Base-by-base conservation (phyloP, 139 green algal genomes). In the Coccomyxa sp. region DNA sequence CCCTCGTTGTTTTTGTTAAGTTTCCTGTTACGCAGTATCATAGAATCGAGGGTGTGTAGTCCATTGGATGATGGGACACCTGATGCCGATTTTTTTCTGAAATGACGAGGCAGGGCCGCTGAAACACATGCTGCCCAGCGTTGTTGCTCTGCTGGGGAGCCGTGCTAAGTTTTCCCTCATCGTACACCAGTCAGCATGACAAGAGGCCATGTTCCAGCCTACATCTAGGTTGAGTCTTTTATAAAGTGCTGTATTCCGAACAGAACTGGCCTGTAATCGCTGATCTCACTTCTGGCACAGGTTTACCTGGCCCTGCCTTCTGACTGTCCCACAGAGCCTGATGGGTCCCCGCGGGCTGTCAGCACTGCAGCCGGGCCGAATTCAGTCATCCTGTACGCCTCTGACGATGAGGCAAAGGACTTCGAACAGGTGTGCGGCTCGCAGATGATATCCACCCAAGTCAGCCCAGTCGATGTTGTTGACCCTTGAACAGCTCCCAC, bases 251-350 rank as follows among this genome's bases (percentile, higher is more conserved):
- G 38, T 7, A 51, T 3, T 7, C 7, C 38, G 3, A 51, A 51
- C 7, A 51, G 3, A 51, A 51, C 38, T 51, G 38, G 38, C 38
- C 38, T 7, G 3, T 51, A 7, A 51, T 3, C 7, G 38, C 38
- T 51, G 38, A 3, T 7, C 7, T 51, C 3, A 51, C 38, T 74
- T 23, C 66, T 10, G 23, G 76, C 32, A 11, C 86, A 92, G 89
- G 79, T 98, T 9, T 97, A 92, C 86, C 84, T 98, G 81, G 93
- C 93, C 0, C 82, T 95, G 31, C 88, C 92, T 15, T 93, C 93
- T 83, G 84, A 89, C 75, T 98, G 93, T 86, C 94, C 94, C 0
- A 79, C 88, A 25, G 86, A 91, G 76, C 90, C 92, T 9, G 79
- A 93, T 31, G 93, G 94, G 59, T 75, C 31, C 67, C 77, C 87